Percentiles rank a stretch among this genome's conserved stretches.
Conservation (phyloP, 352 stramenopile genomes). For the Phytophthora kernoviae region DNA sequence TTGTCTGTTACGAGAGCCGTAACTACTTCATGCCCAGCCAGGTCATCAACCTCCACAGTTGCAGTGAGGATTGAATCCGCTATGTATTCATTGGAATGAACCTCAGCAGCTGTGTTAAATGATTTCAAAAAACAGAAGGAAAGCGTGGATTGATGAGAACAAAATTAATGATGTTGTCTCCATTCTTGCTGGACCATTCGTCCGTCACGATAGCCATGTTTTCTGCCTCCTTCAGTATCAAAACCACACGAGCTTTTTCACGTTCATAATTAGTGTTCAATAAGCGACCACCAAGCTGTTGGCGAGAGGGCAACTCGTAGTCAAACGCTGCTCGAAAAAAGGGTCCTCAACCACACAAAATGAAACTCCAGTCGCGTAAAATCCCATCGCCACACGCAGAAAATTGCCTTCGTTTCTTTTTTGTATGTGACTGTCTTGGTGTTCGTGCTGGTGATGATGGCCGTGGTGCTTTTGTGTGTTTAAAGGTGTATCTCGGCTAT, state of each 20-base stretch:
- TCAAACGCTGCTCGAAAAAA: conserved; percentile 8
- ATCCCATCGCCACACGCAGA: not conserved
- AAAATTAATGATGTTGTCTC: conserved; percentile 21
- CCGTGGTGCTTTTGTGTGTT: not conserved
- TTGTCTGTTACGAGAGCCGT: conserved; percentile 20
- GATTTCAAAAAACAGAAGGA: conserved; percentile 16
- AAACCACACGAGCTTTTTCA: not conserved
- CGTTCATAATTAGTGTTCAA: conserved; percentile 1
- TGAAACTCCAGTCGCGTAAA: conserved; percentile 8
- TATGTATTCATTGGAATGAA: conserved; percentile 5
- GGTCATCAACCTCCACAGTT: conserved; percentile 6
- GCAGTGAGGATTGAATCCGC: conserved; percentile 1
- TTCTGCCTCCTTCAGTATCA: not conserved
- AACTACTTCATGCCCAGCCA: not conserved
- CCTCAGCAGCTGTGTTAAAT: not conserved
- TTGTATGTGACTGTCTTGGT: not conserved
- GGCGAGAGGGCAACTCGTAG: conserved; percentile 3
- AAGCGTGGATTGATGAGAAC: conserved; percentile 6
- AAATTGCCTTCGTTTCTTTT: conserved; percentile 6
- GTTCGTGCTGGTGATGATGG: not conserved
- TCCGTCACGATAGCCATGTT: conserved; percentile 8
- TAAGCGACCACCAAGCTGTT: not conserved
- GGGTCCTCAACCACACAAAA: conserved; percentile 12
- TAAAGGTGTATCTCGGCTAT: too few species aligned
- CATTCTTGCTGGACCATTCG: conserved; percentile 10